Conservation (phyloP, 345 rosid species). For the Camelina sativa region DNA sequence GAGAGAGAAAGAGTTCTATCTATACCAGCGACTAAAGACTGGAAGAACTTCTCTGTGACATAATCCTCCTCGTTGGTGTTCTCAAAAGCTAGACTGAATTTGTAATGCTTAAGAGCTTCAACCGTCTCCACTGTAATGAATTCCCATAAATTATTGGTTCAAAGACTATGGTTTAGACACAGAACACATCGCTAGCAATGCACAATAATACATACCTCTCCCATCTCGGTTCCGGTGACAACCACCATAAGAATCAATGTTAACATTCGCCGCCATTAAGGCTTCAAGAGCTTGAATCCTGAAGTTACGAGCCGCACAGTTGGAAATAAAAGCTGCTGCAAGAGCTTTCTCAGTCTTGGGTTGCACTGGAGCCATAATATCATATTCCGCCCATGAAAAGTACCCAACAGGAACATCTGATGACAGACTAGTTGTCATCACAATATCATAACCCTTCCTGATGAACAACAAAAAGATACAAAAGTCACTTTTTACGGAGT, state of each 20-base stretch:
- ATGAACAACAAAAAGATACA: background rate
- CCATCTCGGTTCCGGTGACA: constrained; percentile 82
- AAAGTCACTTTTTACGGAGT: background rate
- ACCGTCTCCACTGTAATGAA: constrained; percentile 51
- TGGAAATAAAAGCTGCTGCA: constrained; percentile 96
- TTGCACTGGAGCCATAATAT: constrained; percentile 84
- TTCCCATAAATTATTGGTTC: background rate
- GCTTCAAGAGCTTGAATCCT: constrained; percentile 80
- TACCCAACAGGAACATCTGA: constrained; percentile 98
- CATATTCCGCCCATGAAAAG: constrained; percentile 96
- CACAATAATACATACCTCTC: constrained; percentile 52
- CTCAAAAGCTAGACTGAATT: constrained; percentile 95
- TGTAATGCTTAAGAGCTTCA: constrained; percentile 78
- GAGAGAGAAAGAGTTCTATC: constrained; percentile 7
- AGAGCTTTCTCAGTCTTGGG: constrained; percentile 82
- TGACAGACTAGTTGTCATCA: constrained; percentile 97
- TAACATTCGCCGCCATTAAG: constrained; percentile 59
- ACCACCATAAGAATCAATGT: constrained; percentile 85
- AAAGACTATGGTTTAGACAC: background rate
- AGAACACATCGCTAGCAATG: constrained; percentile 7
- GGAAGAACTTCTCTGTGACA: constrained; percentile 93
- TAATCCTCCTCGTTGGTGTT: constrained; percentile 98
- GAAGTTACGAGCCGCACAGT: constrained; percentile 83
- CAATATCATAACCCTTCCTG: constrained; percentile 73
- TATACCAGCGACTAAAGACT: constrained; percentile 92